A percentile compares a stretch with the other conserved stretches of the same genome.
Evolutionary conservation across 176 grass and related monocot genomes (phyloP).

Genomic region (Phragmites australis): DNA sequence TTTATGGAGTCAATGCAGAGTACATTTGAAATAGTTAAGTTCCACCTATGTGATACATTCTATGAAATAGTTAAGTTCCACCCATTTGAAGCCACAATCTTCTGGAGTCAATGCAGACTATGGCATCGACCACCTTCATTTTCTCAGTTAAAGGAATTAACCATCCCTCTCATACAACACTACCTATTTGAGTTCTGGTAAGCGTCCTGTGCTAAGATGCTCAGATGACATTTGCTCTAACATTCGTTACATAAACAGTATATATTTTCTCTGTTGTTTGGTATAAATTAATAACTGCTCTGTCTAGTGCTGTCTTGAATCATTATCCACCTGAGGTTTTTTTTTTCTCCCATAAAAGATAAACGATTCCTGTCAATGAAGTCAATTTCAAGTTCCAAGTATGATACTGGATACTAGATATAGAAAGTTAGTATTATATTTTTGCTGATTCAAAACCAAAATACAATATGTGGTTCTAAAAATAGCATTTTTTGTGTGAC

Average conservation of each 20-base stretch:
- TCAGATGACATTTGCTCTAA: neutral
- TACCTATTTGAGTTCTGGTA: conserved; percentile 22
- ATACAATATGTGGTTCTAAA: neutral
- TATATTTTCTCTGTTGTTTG: neutral
- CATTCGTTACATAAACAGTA: too few species aligned
- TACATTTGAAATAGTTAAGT: too few species aligned
- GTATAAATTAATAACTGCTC: neutral
- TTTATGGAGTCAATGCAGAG: neutral
- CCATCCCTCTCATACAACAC: neutral
- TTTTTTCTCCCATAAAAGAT: neutral
- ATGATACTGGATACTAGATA: neutral
- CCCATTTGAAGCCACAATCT: neutral
- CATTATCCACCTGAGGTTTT: neutral
- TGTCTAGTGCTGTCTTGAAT: neutral
- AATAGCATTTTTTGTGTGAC: neutral
- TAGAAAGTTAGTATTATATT: conserved; percentile 5
- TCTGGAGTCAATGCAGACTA: neutral
- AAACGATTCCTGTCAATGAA: neutral
- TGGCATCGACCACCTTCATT: neutral
- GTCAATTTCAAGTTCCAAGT: neutral
- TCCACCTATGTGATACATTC: neutral
- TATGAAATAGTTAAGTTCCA: neutral
- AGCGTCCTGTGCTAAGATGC: conserved; percentile 4
- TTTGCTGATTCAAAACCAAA: neutral
- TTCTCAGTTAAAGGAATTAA: conserved; percentile 20